A percentile compares a stretch with the other conserved stretches of the same genome.
phyloP scores from a whole-genome alignment of 2,329 filamentous ascomycete species.

The Diaporthe caulivora region DNA sequence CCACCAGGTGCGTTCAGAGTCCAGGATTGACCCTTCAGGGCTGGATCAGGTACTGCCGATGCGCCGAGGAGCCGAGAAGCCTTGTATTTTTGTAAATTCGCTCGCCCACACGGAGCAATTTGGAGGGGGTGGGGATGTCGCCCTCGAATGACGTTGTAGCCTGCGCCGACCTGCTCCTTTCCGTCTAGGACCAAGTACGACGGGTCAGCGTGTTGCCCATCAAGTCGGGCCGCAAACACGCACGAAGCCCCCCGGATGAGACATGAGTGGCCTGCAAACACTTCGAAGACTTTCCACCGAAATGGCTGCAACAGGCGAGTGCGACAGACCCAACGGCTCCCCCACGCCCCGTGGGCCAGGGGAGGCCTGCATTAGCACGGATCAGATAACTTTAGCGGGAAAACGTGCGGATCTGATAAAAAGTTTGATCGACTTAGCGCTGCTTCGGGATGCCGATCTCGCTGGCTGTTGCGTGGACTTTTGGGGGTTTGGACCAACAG shows the following conservation, averaged over 20 bases:
- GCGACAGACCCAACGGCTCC: background rate
- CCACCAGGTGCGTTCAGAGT: background rate
- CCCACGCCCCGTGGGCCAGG: slow-evolving; percentile 24
- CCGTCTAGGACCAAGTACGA: slow-evolving; percentile 12
- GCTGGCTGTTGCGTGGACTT: slow-evolving; percentile 3
- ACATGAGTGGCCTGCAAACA: background rate
- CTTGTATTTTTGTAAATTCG: background rate
- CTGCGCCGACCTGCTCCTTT: slow-evolving; percentile 22
- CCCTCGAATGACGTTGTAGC: background rate
- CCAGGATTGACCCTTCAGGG: background rate
- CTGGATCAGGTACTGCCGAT: slow-evolving; percentile 4
- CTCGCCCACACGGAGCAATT: background rate
- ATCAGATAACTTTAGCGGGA: slow-evolving; percentile 51
- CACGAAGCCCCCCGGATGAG: background rate
- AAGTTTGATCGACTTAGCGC: slow-evolving; percentile 19
- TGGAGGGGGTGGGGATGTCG: background rate
- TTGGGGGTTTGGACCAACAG: slow-evolving; percentile 10
- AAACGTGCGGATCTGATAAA: slow-evolving; percentile 40
- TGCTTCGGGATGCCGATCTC: slow-evolving; percentile 36
- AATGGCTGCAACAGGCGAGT: background rate
- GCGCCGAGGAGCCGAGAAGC: slow-evolving; percentile 9
- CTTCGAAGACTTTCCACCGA: background rate
- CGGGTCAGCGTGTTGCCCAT: background rate
- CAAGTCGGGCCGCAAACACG: background rate
- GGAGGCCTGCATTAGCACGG: slow-evolving; percentile 42